These are phyloP conservation scores for Globisporangium irregulare DNA, from an alignment of 352 stramenopile species.

Conservation along the genomic window DNA sequence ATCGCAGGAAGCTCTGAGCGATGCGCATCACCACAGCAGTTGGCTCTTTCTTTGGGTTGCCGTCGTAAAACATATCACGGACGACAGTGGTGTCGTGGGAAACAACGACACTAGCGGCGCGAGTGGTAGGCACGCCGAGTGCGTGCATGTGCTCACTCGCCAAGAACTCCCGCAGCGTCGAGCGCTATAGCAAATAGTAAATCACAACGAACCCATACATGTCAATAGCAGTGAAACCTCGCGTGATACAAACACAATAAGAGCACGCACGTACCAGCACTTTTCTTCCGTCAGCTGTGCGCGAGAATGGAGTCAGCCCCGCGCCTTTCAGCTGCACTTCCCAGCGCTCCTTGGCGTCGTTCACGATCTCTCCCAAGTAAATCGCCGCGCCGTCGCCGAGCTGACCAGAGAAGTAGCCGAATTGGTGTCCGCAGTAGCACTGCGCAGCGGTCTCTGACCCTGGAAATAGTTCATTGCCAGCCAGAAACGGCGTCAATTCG, in stretches of 20 bases:
- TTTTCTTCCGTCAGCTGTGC: conserved; percentile 92
- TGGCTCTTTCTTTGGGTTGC: conserved; percentile 60
- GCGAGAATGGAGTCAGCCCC: conserved; percentile 94
- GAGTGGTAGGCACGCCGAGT: conserved; percentile 92
- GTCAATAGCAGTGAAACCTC: not conserved
- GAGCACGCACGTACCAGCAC: conserved; percentile 38
- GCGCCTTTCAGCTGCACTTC: conserved; percentile 97
- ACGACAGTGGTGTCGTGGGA: conserved; percentile 69
- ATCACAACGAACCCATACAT: not conserved
- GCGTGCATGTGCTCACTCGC: conserved; percentile 95
- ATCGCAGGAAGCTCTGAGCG: conserved; percentile 91
- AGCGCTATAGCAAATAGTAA: conserved; percentile 52
- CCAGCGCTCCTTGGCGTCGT: conserved; percentile 48
- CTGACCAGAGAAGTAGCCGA: conserved; percentile 90
- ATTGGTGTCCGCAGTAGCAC: conserved; percentile 92
- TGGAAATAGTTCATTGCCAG: conserved; percentile 70
- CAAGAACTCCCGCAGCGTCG: conserved; percentile 96
- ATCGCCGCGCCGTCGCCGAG: conserved; percentile 89
- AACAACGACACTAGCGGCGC: conserved; percentile 78
- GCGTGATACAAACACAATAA: not conserved
- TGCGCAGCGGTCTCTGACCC: conserved; percentile 80
- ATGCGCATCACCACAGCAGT: conserved; percentile 87
- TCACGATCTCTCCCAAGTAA: conserved; percentile 84
- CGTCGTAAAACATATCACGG: conserved; percentile 89
- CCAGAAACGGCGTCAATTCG: conserved; percentile 52